Conservation (phyloP, 1,139 yeast genomes). For the Protomyces macrosporus region DNA sequence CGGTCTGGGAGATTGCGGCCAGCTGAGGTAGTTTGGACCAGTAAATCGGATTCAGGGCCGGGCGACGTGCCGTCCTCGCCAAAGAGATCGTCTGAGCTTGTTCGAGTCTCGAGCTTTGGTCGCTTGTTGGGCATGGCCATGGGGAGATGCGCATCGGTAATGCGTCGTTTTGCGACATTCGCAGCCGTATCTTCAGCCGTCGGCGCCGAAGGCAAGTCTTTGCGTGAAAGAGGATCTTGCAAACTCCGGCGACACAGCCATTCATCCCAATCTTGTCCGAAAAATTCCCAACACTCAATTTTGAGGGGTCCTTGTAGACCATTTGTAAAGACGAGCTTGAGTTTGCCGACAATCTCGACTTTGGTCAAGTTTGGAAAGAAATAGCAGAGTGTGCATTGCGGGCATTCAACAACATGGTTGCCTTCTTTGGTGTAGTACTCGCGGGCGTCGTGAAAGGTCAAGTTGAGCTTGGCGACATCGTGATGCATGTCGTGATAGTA, state of each 20-base stretch:
- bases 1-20: neutral
- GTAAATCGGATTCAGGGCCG: neutral
- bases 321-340: slow-evolving; percentile 7
- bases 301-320: slow-evolving; percentile 5
- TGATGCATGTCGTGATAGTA: slow-evolving; percentile 10
- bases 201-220: neutral
- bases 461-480: slow-evolving; percentile 15
- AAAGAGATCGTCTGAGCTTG: neutral
- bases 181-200: neutral
- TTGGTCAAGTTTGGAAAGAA: slow-evolving; percentile 16
- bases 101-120: neutral
- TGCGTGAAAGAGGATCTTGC: neutral
- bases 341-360: slow-evolving; percentile 15
- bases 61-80: neutral
- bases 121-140: neutral
- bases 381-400: slow-evolving; percentile 15
- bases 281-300: slow-evolving; percentile 22
- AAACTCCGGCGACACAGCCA: slow-evolving; percentile 18
- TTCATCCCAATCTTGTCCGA: slow-evolving; percentile 21
- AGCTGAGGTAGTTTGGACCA: neutral
- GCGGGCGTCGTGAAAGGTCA: slow-evolving; percentile 23
- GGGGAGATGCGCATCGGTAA: neutral
- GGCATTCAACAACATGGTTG: slow-evolving; percentile 22
- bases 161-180: neutral
- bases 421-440: slow-evolving; percentile 14